Evolutionary conservation across 2,329 filamentous ascomycete species (phyloP), one percentile per base, ranked within the genome.

Genomic region (Fusarium albidum): DNA sequence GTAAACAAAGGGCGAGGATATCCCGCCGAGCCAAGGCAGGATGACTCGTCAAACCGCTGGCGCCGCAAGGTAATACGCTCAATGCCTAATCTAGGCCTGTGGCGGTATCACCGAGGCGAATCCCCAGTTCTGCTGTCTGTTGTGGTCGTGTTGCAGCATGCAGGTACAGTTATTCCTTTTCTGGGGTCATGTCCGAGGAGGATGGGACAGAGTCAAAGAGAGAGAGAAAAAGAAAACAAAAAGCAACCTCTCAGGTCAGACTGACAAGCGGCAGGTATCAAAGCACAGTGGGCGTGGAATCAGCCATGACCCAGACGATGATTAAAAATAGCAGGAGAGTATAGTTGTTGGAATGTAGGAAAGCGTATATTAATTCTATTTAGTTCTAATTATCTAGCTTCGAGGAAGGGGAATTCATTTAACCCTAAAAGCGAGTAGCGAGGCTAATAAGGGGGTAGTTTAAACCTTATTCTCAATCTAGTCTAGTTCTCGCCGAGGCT

Each of bases 311-410:
- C 15, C 17, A 31, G 29, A 40, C 13, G 25, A 32, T 27, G 26
- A 61, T 43, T 17, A 55, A 29, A 29, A 59, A 61, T 62, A 61
- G 58, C 13, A 59, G 48, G 52, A 39, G 13, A 4, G 28, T 31
- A n/a, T n/a, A n/a, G n/a, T n/a, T n/a, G n/a, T n/a, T n/a, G n/a
- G n/a, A n/a, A n/a, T n/a, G n/a, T n/a, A n/a, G n/a, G n/a, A n/a
- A n/a, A n/a, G n/a, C n/a, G n/a, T n/a, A n/a, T n/a, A n/a, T n/a
- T n/a, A n/a, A n/a, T n/a, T n/a, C n/a, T n/a, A n/a, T n/a, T n/a
- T n/a, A n/a, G n/a, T n/a, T n/a, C n/a, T n/a, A n/a, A n/a, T n/a
- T n/a, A n/a, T n/a, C n/a, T n/a, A n/a, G n/a, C n/a, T n/a, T n/a
- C n/a, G n/a, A n/a, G n/a, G n/a, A n/a, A n/a, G n/a, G n/a, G n/a